Base-by-base conservation (phyloP, 805 yeast genomes). In the Candida broadrunensis region DNA sequence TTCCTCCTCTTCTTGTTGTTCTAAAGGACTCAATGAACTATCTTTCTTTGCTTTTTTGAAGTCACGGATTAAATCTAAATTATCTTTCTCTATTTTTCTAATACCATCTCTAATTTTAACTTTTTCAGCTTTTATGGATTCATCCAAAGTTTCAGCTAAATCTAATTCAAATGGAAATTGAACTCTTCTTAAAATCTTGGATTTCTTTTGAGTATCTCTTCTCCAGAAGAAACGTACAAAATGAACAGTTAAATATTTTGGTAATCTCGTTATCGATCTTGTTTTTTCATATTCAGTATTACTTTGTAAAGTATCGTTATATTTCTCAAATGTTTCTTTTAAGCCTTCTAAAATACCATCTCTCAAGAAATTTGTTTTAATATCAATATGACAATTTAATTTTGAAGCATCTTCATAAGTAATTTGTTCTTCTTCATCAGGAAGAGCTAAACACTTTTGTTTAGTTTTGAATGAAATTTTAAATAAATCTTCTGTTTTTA, bases 161-260 rank as follows among this genome's bases (percentile, higher is more conserved):
- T 93, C 99, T 43, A 91, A 70, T 62, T 87, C 93, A 65, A 89
- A 86, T 32, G 99, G 99, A 68, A 93, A 93, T 48, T 83, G 86
- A 19, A 93, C 99, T 67, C 85, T 88, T 60, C 99, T 82, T 60
- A 93, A 73, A 58, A 93, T 93, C 66, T 93, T 93, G 15, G 96
- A 85, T 69, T 93, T 93, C 65, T 85, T 86, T 49, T 79, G 80
- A 3, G 95, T 86, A 43, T 91, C 95, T 58, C 91, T 79, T 60
- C 91, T 87, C 99, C 99, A 93, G 63, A 81, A 93, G 60, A 93
- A 93, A 57, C 99, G 78, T 47, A 93, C 93, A 65, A 86, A 93
- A 60, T 93, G 95, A 32, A 93, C 88, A 8, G 91, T 86, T 51
- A 93, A 72, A 58, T 83, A 84, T 56, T 86, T 83, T 44, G 99